phyloP scores from a whole-genome alignment of 306 rosid species.

The Pyrus communis region DNA sequence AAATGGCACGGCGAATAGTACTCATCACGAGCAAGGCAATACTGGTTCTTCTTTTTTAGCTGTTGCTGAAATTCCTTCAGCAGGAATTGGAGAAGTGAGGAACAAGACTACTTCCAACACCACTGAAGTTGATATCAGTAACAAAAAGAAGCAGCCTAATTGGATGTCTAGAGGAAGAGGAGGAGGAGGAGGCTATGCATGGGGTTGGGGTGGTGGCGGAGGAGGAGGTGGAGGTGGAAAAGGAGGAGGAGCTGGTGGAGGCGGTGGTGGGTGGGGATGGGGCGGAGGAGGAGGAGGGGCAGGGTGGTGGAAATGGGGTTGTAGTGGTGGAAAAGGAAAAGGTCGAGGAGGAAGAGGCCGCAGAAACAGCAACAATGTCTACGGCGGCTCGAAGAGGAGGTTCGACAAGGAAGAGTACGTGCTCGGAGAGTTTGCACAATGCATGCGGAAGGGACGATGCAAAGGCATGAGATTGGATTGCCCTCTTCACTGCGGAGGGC shows the following conservation, averaged over 20 bases:
- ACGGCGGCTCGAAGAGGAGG: slow-evolving; percentile 19
- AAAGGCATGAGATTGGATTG: slow-evolving; percentile 74
- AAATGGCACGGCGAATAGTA: slow-evolving; percentile 14
- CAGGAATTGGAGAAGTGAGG: too few species aligned
- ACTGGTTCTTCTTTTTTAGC: too few species aligned
- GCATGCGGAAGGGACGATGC: slow-evolving; percentile 62
- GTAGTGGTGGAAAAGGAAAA: slow-evolving; percentile 35
- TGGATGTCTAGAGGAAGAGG: slow-evolving; percentile 12
- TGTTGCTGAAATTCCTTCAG: too few species aligned
- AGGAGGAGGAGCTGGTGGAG: background rate
- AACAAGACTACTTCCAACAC: background rate
- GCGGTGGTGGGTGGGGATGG: slow-evolving; percentile 24
- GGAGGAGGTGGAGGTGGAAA: slow-evolving; percentile 17
- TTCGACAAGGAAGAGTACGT: slow-evolving; percentile 34
- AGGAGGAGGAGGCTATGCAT: background rate
- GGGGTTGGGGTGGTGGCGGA: slow-evolving; percentile 19
- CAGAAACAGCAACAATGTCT: background rate
- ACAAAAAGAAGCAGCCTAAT: slow-evolving; percentile 13
- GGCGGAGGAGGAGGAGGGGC: slow-evolving; percentile 75
- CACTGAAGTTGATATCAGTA: slow-evolving; percentile 23
- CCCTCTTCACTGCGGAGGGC: slow-evolving; percentile 86
- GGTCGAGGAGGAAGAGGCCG: slow-evolving; percentile 16
- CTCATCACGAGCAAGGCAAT: slow-evolving; percentile 4
- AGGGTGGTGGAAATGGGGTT: slow-evolving; percentile 75
- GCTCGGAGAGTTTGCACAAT: slow-evolving; percentile 70